These are phyloP conservation scores for Phalaenopsis aphrodite DNA, from an alignment of 106 monocot genomes.

Conservation along the genomic window DNA sequence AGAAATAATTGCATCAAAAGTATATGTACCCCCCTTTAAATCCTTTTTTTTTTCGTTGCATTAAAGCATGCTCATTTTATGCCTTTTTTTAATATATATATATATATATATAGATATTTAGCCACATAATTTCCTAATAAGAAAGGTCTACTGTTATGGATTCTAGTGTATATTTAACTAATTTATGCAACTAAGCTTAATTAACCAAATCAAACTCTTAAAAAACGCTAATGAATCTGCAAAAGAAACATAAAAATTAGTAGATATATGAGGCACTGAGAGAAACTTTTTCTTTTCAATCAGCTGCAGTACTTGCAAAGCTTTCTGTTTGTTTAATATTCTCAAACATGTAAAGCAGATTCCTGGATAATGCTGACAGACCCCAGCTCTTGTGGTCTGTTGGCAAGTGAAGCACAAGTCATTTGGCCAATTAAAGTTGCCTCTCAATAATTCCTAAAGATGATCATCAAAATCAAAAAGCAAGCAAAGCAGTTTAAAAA, in stretches of 20 bases:
- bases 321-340: neutral
- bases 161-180: too few species aligned
- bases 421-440: neutral
- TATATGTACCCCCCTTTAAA: too few species aligned
- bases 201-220: neutral
- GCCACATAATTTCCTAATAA: too few species aligned
- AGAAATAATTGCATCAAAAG: too few species aligned
- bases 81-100: too few species aligned
- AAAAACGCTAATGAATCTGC: neutral
- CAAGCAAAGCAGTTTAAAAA: too few species aligned
- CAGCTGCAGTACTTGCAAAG: neutral
- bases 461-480: too few species aligned
- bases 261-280: neutral
- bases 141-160: too few species aligned
- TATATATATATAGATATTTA: too few species aligned
- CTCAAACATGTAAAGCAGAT: neutral
- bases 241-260: neutral
- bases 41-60: too few species aligned
- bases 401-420: neutral
- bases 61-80: too few species aligned
- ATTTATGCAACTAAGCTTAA: neutral
- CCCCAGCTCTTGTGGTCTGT: neutral
- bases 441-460: constrained; percentile 1
- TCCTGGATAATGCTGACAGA: constrained; percentile 1
- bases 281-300: neutral